A percentile compares a stretch with the other conserved stretches of the same genome.
These are phyloP conservation scores for Penicillium fimorum DNA, from an alignment of 495 filamentous ascomycete genomes.

Conservation along the genomic window DNA sequence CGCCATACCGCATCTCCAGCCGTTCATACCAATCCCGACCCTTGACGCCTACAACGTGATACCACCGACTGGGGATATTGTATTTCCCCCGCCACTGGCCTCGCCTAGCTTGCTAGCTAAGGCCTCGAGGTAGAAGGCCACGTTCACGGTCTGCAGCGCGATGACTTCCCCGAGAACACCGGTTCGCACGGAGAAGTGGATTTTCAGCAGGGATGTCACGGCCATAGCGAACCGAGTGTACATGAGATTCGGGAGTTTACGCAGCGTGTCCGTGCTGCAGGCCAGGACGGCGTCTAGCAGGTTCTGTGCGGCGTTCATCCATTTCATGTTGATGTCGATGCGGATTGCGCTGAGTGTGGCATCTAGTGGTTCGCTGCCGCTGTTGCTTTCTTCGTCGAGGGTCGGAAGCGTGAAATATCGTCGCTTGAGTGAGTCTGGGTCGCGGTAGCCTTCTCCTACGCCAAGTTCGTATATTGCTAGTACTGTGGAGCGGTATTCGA, in stretches of 20 bases:
- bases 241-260: slow-evolving; percentile 45
- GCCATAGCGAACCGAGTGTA: slow-evolving; percentile 46
- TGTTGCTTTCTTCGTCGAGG: slow-evolving; percentile 25
- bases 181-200: slow-evolving; percentile 48
- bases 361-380: slow-evolving; percentile 20
- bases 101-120: slow-evolving; percentile 38
- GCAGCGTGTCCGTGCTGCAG: slow-evolving; percentile 40
- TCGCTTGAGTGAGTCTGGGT: slow-evolving; percentile 43
- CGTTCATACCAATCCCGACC: slow-evolving; percentile 39
- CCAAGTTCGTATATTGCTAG: slow-evolving; percentile 53
- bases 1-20: slow-evolving; percentile 30
- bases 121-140: slow-evolving; percentile 45
- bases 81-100: slow-evolving; percentile 41
- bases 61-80: slow-evolving; percentile 40
- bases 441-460: slow-evolving; percentile 50
- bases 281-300: slow-evolving; percentile 46
- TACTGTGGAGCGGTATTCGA: slow-evolving; percentile 47
- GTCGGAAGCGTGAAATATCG: slow-evolving; percentile 42
- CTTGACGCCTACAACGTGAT: slow-evolving; percentile 36
- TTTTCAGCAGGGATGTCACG: slow-evolving; percentile 49
- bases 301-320: slow-evolving; percentile 49
- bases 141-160: slow-evolving; percentile 40
- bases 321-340: slow-evolving; percentile 49
- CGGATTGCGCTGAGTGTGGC: slow-evolving; percentile 41
- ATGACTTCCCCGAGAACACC: slow-evolving; percentile 46